These are phyloP conservation scores for Pyricularia grisea DNA, from an alignment of 2,329 filamentous ascomycete species.

Conservation along the genomic window DNA sequence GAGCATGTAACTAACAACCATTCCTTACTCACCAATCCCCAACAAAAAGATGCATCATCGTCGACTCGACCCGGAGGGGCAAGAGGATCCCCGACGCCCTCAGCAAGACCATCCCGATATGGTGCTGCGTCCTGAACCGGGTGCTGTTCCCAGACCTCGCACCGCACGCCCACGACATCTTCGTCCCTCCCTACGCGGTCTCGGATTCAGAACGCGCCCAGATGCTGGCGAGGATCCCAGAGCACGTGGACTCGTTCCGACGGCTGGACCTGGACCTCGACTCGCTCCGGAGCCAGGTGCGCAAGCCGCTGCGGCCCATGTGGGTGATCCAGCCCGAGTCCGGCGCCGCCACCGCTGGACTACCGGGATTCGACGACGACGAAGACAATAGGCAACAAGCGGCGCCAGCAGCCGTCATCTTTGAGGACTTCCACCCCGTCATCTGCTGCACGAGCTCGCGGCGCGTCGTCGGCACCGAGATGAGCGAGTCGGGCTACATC, in stretches of 20 bases:
- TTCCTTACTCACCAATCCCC: neutral
- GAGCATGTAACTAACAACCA: neutral
- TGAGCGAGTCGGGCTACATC: conserved; percentile 61
- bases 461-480: conserved; percentile 58
- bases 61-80: conserved; percentile 86
- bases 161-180: conserved; percentile 38
- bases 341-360: conserved; percentile 24
- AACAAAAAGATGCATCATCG: conserved; percentile 57
- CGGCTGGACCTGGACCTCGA: conserved; percentile 52
- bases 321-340: conserved; percentile 61
- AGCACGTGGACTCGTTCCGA: conserved; percentile 40
- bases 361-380: conserved; percentile 8
- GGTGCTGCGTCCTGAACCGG: conserved; percentile 80
- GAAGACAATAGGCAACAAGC: neutral
- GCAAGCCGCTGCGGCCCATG: conserved; percentile 65
- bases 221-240: conserved; percentile 53
- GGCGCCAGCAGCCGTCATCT: conserved; percentile 22
- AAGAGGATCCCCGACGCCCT: conserved; percentile 95
- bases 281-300: conserved; percentile 42
- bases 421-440: conserved; percentile 57
- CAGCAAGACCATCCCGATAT: conserved; percentile 87
- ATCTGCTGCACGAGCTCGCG: conserved; percentile 81
- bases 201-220: conserved; percentile 70
- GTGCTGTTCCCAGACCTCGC: conserved; percentile 55
- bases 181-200: conserved; percentile 64